Conservation (phyloP, 2,329 filamentous ascomycete genomes). For the Microdochium paspali region DNA sequence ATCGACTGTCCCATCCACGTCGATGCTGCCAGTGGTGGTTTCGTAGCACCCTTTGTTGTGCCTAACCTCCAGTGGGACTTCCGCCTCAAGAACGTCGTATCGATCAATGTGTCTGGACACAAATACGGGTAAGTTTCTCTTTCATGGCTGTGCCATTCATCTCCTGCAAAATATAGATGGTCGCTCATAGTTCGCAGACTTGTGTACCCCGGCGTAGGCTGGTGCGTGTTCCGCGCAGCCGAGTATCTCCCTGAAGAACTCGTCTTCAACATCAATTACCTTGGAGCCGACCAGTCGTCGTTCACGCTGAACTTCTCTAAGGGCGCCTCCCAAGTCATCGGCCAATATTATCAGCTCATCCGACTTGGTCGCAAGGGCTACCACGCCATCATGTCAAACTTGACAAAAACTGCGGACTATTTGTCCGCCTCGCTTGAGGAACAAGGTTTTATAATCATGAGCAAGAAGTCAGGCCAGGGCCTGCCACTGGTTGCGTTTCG, state of each 20-base stretch:
- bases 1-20: slow-evolving; percentile 87
- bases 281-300: slow-evolving; percentile 87
- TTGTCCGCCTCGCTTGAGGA: slow-evolving; percentile 63
- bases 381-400: slow-evolving; percentile 85
- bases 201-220: slow-evolving; percentile 86
- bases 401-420: slow-evolving; percentile 85
- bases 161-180: not conserved
- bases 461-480: slow-evolving; percentile 64
- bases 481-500: slow-evolving; percentile 88
- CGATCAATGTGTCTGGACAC: slow-evolving; percentile 91
- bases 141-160: slow-evolving; percentile 23
- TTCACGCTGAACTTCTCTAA: slow-evolving; percentile 98
- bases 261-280: slow-evolving; percentile 99
- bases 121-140: slow-evolving; percentile 44
- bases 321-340: slow-evolving; percentile 87
- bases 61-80: slow-evolving; percentile 89
- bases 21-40: slow-evolving; percentile 85
- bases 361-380: slow-evolving; percentile 90
- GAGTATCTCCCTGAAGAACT: slow-evolving; percentile 83
- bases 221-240: slow-evolving; percentile 80
- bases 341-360: slow-evolving; percentile 96
- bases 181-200: slow-evolving; percentile 24
- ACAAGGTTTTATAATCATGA: slow-evolving; percentile 83
- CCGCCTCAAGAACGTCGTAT: slow-evolving; percentile 76
- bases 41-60: slow-evolving; percentile 84